Percentiles rank a stretch among this genome's conserved stretches.
Evolutionary conservation across 192 early-diverging fungal species (phyloP).

Genomic region (Linnemannia hyalina): DNA sequence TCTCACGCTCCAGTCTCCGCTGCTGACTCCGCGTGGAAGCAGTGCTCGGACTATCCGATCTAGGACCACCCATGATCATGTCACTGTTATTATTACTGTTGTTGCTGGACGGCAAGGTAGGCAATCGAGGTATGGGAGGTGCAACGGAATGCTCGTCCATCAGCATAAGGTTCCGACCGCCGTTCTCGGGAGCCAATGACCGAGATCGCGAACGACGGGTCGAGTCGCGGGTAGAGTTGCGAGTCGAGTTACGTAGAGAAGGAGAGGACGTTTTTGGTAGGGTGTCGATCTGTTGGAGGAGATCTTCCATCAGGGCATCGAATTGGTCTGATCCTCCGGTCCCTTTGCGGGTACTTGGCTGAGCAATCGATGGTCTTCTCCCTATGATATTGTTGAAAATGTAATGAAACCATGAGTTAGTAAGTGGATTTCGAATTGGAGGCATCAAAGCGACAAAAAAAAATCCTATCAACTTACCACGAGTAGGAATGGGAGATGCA

Average conservation of each 20-base stretch:
- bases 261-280: constrained; percentile 10
- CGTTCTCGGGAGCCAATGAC: constrained; percentile 9
- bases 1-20: background rate
- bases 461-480: constrained; percentile 1
- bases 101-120: background rate
- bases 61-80: background rate
- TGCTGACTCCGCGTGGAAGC: background rate
- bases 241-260: constrained; percentile 1
- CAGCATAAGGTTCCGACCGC: background rate
- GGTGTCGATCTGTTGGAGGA: constrained; percentile 55
- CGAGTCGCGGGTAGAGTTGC: background rate
- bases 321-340: constrained; percentile 33
- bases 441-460: background rate
- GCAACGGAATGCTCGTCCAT: background rate
- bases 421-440: no score
- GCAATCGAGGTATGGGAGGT: background rate
- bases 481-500: constrained; percentile 21
- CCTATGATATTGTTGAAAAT: background rate
- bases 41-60: background rate
- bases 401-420: background rate
- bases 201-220: constrained; percentile 25
- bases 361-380: background rate
- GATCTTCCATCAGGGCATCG: constrained; percentile 57
- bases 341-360: background rate
- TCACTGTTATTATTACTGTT: background rate